phyloP scores from a whole-genome alignment of 1,139 yeast species.

The Zygosaccharomyces pseudobailii region DNA sequence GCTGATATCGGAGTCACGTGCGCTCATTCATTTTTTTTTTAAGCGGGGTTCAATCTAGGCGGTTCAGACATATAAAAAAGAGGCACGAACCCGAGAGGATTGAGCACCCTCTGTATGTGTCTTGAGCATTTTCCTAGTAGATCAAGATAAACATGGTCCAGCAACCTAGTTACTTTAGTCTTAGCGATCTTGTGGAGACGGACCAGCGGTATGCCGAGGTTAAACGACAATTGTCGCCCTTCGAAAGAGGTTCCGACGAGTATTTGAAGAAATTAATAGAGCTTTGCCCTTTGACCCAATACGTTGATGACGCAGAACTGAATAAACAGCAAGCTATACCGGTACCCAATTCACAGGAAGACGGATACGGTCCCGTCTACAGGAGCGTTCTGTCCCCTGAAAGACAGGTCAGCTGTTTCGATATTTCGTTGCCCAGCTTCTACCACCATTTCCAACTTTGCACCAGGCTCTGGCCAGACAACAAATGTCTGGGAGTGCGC shows the following conservation, averaged over 20 bases:
- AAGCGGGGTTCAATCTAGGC: neutral
- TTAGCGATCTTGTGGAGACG: conserved; percentile 10
- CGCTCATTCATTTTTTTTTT: too few relatives aligned
- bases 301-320: conserved; percentile 20
- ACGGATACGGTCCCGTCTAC: conserved; percentile 51
- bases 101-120: too few relatives aligned
- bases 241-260: conserved; percentile 25
- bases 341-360: conserved; percentile 42
- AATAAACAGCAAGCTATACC: conserved; percentile 37
- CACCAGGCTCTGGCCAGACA: conserved; percentile 36
- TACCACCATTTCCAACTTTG: conserved; percentile 46
- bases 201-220: conserved; percentile 18
- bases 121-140: neutral
- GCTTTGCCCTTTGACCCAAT: conserved; percentile 25
- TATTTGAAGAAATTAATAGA: conserved; percentile 23
- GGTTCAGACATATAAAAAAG: neutral
- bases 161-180: neutral
- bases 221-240: conserved; percentile 17
- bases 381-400: conserved; percentile 43
- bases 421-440: conserved; percentile 49
- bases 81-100: neutral
- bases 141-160: neutral
- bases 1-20: neutral
- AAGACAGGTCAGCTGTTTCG: conserved; percentile 42
- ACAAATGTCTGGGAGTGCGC: conserved; percentile 52